phyloP scores from a whole-genome alignment of 164 flowering plant species.

The Protea cynaroides region DNA sequence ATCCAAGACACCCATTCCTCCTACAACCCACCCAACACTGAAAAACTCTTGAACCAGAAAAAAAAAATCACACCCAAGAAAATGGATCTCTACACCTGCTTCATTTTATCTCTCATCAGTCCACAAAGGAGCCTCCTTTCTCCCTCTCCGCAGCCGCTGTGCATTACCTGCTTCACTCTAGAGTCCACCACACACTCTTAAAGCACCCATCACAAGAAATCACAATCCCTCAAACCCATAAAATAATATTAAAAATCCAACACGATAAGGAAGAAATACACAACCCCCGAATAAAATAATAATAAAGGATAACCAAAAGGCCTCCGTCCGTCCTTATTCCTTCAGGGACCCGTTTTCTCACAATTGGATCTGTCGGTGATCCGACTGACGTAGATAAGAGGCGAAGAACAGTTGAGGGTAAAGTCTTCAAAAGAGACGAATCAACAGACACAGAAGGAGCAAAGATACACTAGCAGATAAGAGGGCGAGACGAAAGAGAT shows the following conservation, averaged over 20 bases:
- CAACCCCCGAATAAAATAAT: neutral
- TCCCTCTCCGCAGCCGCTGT: no score
- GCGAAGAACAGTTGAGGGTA: conserved; percentile 2
- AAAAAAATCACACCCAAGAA: neutral
- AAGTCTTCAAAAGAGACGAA: no score
- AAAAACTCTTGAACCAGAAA: neutral
- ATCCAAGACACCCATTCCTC: conserved; percentile 29
- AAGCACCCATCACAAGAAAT: conserved; percentile 6
- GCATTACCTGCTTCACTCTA: neutral
- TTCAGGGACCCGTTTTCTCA: conserved; percentile 5
- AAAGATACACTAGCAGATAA: no score
- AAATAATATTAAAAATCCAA: neutral
- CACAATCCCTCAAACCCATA: neutral
- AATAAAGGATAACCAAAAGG: neutral
- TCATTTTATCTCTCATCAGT: neutral
- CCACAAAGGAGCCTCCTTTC: neutral
- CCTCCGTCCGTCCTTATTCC: conserved; percentile 4
- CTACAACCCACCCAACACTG: conserved; percentile 1
- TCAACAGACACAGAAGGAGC: no score
- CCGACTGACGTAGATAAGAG: neutral
- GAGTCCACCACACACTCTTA: neutral
- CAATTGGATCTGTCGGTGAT: neutral
- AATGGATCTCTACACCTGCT: conserved; percentile 2
- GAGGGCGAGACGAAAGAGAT: neutral
- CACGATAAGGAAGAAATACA: neutral